phyloP scores from a whole-genome alignment of 768 basidiomycete species.

The Pleurotus tuoliensis region DNA sequence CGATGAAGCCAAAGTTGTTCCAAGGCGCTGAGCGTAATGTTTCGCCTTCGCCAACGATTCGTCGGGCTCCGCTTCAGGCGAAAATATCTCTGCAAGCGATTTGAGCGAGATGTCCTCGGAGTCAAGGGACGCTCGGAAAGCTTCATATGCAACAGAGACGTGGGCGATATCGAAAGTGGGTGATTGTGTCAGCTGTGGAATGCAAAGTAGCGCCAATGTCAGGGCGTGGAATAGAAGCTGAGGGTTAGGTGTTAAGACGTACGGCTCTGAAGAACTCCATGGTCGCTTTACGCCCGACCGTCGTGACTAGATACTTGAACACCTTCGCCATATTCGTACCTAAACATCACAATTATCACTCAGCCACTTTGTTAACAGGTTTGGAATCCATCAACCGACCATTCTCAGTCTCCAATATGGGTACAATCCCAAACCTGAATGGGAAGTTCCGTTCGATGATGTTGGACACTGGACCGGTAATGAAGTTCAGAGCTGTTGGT shows the following conservation, averaged over 20 bases:
- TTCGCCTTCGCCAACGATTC: conserved; percentile 29
- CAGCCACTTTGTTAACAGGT: not conserved
- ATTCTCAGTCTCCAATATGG: conserved; percentile 52
- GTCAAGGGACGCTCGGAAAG: not conserved
- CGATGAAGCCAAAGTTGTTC: conserved; percentile 33
- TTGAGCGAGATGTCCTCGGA: not conserved
- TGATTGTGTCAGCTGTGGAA: conserved; percentile 33
- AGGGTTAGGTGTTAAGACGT: conserved; percentile 3
- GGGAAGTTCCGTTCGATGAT: conserved; percentile 75
- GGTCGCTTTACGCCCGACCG: conserved; percentile 60
- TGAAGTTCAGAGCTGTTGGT: conserved; percentile 51
- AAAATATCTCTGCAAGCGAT: conserved; percentile 16
- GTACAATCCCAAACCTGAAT: conserved; percentile 84
- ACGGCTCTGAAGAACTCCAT: conserved; percentile 58
- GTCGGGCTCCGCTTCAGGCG: conserved; percentile 19
- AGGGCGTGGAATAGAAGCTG: not conserved
- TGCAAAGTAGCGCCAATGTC: not conserved
- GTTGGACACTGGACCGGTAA: conserved; percentile 58
- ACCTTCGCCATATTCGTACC: conserved; percentile 70
- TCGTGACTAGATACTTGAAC: conserved; percentile 62
- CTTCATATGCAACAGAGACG: conserved; percentile 28
- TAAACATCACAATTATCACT: conserved; percentile 17
- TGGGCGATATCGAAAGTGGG: conserved; percentile 23
- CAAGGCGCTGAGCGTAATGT: conserved; percentile 58
- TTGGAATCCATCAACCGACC: conserved; percentile 17